Evolutionary conservation across 805 yeast species (phyloP).

Genomic region (Lipomyces spencermartinsiae): DNA sequence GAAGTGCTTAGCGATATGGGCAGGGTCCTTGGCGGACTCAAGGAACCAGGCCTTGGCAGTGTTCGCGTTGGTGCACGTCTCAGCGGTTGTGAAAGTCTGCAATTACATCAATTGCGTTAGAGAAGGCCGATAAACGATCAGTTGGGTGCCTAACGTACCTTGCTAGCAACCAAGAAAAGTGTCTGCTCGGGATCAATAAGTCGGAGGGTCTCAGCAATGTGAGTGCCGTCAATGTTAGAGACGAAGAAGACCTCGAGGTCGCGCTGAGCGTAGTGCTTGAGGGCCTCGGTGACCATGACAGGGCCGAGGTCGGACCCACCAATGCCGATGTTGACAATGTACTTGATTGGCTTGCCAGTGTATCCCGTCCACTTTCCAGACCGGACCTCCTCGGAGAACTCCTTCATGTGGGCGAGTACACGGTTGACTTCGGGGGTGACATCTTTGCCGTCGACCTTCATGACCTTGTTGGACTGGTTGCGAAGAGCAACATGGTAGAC

Average conservation of each 20-base stretch:
- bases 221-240: constrained; percentile 98
- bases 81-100: constrained; percentile 97
- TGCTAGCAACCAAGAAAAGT: constrained; percentile 56
- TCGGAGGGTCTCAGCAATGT: constrained; percentile 88
- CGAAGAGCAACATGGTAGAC: constrained; percentile 97
- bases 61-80: constrained; percentile 94
- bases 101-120: background rate
- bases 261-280: constrained; percentile 79
- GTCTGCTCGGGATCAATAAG: constrained; percentile 86
- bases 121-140: background rate
- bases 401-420: constrained; percentile 95
- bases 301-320: constrained; percentile 99
- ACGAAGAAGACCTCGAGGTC: constrained; percentile 84
- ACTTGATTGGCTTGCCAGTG: constrained; percentile 92
- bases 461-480: constrained; percentile 82
- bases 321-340: constrained; percentile 96
- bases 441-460: constrained; percentile 88
- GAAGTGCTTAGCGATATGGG: constrained; percentile 93
- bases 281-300: constrained; percentile 98
- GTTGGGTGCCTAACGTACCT: background rate
- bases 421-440: constrained; percentile 91
- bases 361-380: constrained; percentile 96
- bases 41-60: constrained; percentile 96
- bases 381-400: constrained; percentile 87
- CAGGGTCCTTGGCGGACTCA: constrained; percentile 65